A percentile compares a stretch with the other conserved stretches of the same genome.
Evolutionary conservation across 2,329 filamentous ascomycete species (phyloP).

Genomic region (Fusarium albosuccineum): DNA sequence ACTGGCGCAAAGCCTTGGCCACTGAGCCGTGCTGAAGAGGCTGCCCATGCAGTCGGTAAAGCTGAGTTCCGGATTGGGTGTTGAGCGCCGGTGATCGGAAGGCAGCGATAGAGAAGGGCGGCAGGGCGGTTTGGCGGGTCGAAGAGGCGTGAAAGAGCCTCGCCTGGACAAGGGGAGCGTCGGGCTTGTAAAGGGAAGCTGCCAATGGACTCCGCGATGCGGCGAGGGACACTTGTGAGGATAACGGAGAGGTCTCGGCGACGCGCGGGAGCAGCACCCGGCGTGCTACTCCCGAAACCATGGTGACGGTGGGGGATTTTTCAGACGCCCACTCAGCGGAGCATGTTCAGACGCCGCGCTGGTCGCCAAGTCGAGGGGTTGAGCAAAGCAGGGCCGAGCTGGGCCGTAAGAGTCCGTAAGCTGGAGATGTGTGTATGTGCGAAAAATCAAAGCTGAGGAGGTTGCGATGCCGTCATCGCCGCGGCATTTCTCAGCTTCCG

Average conservation of each 20-base stretch:
- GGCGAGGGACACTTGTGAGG: constrained; percentile 43
- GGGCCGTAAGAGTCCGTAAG: constrained; percentile 15
- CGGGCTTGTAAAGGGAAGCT: constrained; percentile 32
- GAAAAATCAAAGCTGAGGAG: constrained; percentile 40
- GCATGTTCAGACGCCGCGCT: constrained; percentile 48
- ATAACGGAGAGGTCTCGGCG: constrained; percentile 49
- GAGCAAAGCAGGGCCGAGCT: constrained; percentile 11
- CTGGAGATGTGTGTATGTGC: constrained; percentile 26
- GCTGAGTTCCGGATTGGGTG: constrained; percentile 14
- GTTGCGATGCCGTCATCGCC: constrained; percentile 52
- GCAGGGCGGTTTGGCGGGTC: constrained; percentile 37
- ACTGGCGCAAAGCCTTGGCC: constrained; percentile 44
- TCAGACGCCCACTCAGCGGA: constrained; percentile 42
- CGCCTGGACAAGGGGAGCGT: constrained; percentile 31
- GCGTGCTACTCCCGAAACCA: constrained; percentile 64
- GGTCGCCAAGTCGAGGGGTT: constrained; percentile 21
- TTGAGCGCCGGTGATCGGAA: constrained; percentile 37
- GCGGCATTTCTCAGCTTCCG: constrained; percentile 51
- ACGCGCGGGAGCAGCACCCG: constrained; percentile 63
- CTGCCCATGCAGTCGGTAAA: constrained; percentile 10
- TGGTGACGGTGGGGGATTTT: constrained; percentile 51
- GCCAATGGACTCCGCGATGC: constrained; percentile 41
- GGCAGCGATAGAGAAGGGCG: constrained; percentile 44
- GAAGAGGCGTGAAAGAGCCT: constrained; percentile 36
- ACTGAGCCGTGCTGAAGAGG: constrained; percentile 26